phyloP scores from a whole-genome alignment of 305 asterid genomes.

The Solanum chacoense region DNA sequence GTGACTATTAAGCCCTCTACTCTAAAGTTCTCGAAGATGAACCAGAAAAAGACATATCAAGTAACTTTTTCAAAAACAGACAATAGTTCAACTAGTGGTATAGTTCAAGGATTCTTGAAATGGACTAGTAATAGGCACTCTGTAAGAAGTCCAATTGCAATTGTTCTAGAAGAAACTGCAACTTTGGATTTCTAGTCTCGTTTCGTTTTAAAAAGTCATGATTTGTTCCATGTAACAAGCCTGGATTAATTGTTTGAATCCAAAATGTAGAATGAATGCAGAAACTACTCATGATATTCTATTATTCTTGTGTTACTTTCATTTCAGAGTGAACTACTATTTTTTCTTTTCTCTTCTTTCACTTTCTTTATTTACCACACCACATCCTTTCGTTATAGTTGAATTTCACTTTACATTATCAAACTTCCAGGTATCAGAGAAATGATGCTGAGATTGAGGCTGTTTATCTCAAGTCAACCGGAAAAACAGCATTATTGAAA shows the following conservation, averaged over 20 bases:
- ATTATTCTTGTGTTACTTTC: not conserved
- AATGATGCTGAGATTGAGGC: not conserved
- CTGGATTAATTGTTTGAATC: not conserved
- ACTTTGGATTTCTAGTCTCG: not conserved
- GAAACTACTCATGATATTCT: not conserved
- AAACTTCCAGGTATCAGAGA: not conserved
- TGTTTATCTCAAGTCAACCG: not conserved
- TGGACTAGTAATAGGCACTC: conserved; percentile 23
- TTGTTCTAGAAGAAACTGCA: not conserved
- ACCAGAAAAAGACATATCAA: conserved; percentile 20
- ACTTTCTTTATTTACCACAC: not conserved
- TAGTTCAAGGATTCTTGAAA: conserved; percentile 22
- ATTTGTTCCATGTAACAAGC: not conserved
- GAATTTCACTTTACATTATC: not conserved
- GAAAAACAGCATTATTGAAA: not conserved
- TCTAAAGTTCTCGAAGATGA: conserved; percentile 16
- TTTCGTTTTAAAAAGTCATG: not conserved
- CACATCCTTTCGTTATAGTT: not conserved
- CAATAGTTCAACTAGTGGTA: not conserved
- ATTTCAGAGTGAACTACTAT: not conserved
- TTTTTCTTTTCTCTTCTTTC: not conserved
- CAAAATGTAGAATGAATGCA: not conserved
- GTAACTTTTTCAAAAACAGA: conserved; percentile 14
- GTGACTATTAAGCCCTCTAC: conserved; percentile 19
- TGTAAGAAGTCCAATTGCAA: conserved; percentile 34